Percentiles rank a stretch among this genome's conserved stretches.
Conservation (phyloP, 2,329 filamentous ascomycete species). For the Penicillium decumbens region DNA sequence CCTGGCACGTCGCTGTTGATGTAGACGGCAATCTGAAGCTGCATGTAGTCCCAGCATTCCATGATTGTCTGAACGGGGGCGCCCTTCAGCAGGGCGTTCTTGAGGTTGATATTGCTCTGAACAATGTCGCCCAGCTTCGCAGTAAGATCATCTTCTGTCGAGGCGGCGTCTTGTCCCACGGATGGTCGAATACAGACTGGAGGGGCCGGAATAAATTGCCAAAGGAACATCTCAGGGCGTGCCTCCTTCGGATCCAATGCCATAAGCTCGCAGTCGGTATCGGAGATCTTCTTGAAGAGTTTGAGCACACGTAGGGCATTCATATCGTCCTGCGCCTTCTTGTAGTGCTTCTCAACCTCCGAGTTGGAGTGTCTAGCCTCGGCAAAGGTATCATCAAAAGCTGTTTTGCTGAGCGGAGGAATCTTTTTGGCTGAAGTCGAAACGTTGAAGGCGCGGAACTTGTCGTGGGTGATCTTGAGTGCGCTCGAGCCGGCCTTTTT, state of each 20-base stretch:
- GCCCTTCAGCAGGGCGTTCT: constrained; percentile 74
- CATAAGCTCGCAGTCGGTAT: constrained; percentile 82
- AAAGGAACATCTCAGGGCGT: constrained; percentile 92
- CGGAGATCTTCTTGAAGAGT: constrained; percentile 81
- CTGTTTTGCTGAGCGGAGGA: constrained; percentile 72
- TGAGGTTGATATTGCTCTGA: constrained; percentile 82
- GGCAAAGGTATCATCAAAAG: constrained; percentile 80
- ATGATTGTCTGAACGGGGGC: constrained; percentile 84
- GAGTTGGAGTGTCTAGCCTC: constrained; percentile 71
- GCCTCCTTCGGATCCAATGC: constrained; percentile 83
- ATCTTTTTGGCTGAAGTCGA: constrained; percentile 83
- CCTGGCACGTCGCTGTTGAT: constrained; percentile 96
- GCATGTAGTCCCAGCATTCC: constrained; percentile 97
- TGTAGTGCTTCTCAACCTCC: constrained; percentile 84
- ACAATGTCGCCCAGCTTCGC: constrained; percentile 97
- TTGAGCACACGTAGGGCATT: constrained; percentile 86
- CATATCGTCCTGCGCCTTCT: constrained; percentile 89
- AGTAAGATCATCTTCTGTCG: constrained; percentile 93
- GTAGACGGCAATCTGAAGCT: constrained; percentile 93
- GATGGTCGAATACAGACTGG: constrained; percentile 92
- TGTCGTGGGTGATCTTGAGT: constrained; percentile 93
- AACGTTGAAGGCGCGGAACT: constrained; percentile 80
- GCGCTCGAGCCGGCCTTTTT: constrained; percentile 76
- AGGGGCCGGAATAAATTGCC: constrained; percentile 91
- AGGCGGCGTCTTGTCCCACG: constrained; percentile 86